Conservation (phyloP, 768 basidiomycete species). For the Sporobolomyces phaffii region DNA sequence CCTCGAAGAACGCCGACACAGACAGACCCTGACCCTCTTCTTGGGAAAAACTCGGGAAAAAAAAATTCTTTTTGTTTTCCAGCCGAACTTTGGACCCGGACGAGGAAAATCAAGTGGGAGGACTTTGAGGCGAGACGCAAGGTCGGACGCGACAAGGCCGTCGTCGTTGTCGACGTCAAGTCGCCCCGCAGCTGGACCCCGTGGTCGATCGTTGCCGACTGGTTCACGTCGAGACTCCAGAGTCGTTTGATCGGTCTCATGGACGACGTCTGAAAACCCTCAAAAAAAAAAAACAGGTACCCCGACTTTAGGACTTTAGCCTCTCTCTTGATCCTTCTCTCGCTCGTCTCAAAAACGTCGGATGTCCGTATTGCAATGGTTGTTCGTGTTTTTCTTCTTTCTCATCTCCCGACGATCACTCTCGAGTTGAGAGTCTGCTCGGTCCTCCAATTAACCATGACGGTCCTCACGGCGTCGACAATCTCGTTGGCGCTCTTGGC, state of each 20-base stretch:
- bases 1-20: no score
- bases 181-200: constrained; percentile 20
- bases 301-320: no score
- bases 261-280: constrained; percentile 9
- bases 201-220: constrained; percentile 3
- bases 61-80: neutral
- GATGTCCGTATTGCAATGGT: no score
- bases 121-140: constrained; percentile 5
- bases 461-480: constrained; percentile 2
- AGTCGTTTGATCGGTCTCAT: constrained; percentile 1
- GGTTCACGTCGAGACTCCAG: constrained; percentile 2
- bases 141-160: neutral
- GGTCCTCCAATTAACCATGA: neutral
- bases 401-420: neutral
- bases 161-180: neutral
- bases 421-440: neutral
- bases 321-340: no score
- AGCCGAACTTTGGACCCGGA: constrained; percentile 31
- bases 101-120: constrained; percentile 25
- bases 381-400: no score
- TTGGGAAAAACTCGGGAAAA: no score
- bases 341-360: no score
- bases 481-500: constrained; percentile 68
- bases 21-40: no score
- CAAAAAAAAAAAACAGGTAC: no score